Evolutionary conservation across 345 rosid species (phyloP), one percentile per base, ranked within the genome.

Genomic region (Gossypium stocksii): DNA sequence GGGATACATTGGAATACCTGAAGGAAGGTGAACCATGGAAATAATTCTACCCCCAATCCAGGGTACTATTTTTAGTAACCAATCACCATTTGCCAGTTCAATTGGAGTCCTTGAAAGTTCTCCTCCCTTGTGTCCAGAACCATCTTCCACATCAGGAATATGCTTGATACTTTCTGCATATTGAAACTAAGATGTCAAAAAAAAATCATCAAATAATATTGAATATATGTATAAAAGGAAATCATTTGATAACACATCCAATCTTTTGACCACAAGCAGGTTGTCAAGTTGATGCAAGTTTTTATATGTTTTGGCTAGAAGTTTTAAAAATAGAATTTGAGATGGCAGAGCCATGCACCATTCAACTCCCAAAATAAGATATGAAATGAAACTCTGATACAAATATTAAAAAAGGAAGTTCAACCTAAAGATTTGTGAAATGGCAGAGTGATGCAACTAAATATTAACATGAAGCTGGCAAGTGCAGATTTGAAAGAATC

Each of bases 11-110:
- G 70, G 67, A 70, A 73, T 89, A 92, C 98, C 94, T 82, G 98
- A 88, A 62, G 97, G 97, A 79, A 86, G 79, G 82, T 94, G 97
- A 76, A 79, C 88, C 98, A 94, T 94, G 57, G 98, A 94, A 73
- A 92, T 74, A 82, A 92, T 87, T 81, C 98, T 87, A 57, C 97
- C 98, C 56, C 98, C 98, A 79, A 90, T 87, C 97, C 97, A 94
- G 66, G 97, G 97, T 77, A 94, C 93, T 53, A 94, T 75, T 84
- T 88, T 83, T 25, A 87, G 82, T 79, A 54, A 82, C 97, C 98
- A 94, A 61, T 85, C 83, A 59, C 92, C 91, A 75, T 84, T 87
- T 85, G 82, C 84, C 76, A 94, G 73, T 71, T 90, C 91, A 86
- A 88, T 70, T 25, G 94, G 92, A 51, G 74, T 73, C 74, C 46